Base-by-base conservation (phyloP, 495 filamentous ascomycete genomes). In the Podospora sp. region DNA sequence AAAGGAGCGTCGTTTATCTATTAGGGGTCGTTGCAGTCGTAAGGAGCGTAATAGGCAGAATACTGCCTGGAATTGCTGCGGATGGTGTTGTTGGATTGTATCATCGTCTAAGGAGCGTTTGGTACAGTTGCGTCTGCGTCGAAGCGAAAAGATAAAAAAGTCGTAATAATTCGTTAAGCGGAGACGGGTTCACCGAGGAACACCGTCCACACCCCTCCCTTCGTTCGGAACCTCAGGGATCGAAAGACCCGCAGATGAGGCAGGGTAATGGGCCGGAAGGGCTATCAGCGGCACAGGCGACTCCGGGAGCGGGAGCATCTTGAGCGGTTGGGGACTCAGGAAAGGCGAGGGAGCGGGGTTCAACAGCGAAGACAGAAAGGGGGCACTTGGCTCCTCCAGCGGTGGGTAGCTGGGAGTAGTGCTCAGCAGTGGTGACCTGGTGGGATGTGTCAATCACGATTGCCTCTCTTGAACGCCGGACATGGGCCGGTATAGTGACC, bases 51-150 rank as follows among this genome's bases (percentile, higher is more conserved):
- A 61, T 50, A 69, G 50, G 63, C 75, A 73, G 75, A n/a, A 68
- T 53, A 53, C 73, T 76, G 70, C 69, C 57, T 68, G 70, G 68
- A 64, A 63, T 71, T 73, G 72, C 73, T 78, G 79, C 69, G 73
- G 73, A 73, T 55, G 33, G 55, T 52, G 46, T 29, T 35, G 64
- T 53, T 69, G 65, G 70, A 62, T 76, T 72, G 65, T 72, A 72
- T 75, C 73, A 72, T 79, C 74, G 76, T 75, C 70, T 68, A 82
- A 82, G 80, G 80, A 82, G 71, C 69, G 80, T 75, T 60, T 72
- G 79, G 70, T 80, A 76, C 80, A 80, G 76, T 79, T 75, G 82
- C 82, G 82, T 81, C 80, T 83, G 82, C 79, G 76, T 77, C 69
- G 73, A 75, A 68, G 65, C 63, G 70, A 71, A 64, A 59, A 65